Evolutionary conservation across 2,329 filamentous ascomycete genomes (phyloP).

Genomic region (Apiospora koreana): DNA sequence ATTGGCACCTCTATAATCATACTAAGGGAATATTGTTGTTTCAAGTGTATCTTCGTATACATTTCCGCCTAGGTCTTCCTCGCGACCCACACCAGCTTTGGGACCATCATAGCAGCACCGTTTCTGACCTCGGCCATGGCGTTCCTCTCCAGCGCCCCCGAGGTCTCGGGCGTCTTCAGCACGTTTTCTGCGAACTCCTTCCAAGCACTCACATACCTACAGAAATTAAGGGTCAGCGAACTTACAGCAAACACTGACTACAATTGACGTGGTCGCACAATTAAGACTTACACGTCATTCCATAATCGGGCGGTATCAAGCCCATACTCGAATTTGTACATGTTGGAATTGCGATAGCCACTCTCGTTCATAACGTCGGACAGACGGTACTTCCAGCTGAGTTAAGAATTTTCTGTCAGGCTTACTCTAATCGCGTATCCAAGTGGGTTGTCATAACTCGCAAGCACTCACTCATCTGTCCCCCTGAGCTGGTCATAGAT

Average conservation of each 20-base stretch:
- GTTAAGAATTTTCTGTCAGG: neutral
- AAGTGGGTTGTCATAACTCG: neutral
- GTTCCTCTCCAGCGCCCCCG: neutral
- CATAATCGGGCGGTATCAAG: constrained; percentile 16
- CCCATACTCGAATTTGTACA: constrained; percentile 17
- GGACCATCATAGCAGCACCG: constrained; percentile 7
- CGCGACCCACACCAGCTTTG: constrained; percentile 12
- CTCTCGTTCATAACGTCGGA: constrained; percentile 13
- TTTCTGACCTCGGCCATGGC: neutral
- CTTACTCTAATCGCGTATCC: too few relatives aligned
- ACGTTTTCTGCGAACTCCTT: constrained; percentile 10
- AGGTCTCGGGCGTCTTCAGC: constrained; percentile 8
- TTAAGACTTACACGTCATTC: constrained; percentile 17
- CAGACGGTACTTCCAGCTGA: constrained; percentile 17
- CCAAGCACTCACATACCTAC: constrained; percentile 4
- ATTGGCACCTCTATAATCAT: too few relatives aligned
- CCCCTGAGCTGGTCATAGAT: neutral
- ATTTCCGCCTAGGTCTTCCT: neutral
- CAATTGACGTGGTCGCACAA: neutral
- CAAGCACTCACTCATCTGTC: neutral
- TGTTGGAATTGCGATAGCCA: constrained; percentile 7
- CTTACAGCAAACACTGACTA: neutral
- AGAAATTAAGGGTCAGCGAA: neutral
- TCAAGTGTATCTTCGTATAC: too few relatives aligned
- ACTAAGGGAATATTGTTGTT: too few relatives aligned